Percentiles rank a stretch among this genome's conserved stretches.
phyloP scores from a whole-genome alignment of 1,284 basidiomycete species.

The Crepidotus sp. region DNA sequence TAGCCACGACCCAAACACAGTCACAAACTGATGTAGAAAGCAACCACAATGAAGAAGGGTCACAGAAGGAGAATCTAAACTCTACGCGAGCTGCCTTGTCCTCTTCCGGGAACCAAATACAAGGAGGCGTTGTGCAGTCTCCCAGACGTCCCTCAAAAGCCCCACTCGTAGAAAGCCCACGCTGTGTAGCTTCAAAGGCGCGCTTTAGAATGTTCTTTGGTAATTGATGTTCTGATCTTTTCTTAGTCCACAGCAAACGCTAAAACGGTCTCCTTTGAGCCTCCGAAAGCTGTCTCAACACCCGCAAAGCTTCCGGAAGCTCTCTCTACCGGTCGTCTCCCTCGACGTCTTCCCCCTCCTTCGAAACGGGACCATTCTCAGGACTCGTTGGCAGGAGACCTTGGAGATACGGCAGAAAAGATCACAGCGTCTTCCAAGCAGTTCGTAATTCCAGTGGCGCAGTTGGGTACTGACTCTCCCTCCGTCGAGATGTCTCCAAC shows the following conservation, averaged over 20 bases:
- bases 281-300: slow-evolving; percentile 18
- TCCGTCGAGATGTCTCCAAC: slow-evolving; percentile 1
- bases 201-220: slow-evolving; percentile 6
- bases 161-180: slow-evolving; percentile 9
- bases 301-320: slow-evolving; percentile 7
- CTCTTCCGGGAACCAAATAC: slow-evolving; percentile 8
- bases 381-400: slow-evolving; percentile 54
- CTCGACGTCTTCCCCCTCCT: slow-evolving; percentile 16
- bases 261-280: slow-evolving; percentile 27
- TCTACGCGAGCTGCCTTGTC: slow-evolving; percentile 10
- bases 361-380: slow-evolving; percentile 27
- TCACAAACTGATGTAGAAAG: slow-evolving; percentile 19
- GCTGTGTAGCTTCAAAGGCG: slow-evolving; percentile 20
- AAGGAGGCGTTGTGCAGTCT: slow-evolving; percentile 16
- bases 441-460: slow-evolving; percentile 50
- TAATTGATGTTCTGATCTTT: slow-evolving; percentile 19
- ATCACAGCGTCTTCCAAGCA: slow-evolving; percentile 42
- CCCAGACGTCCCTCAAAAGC: slow-evolving; percentile 13
- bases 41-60: slow-evolving; percentile 19
- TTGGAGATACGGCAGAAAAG: slow-evolving; percentile 37
- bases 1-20: slow-evolving; percentile 45
- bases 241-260: slow-evolving; percentile 21
- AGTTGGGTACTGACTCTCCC: slow-evolving; percentile 31
- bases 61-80: slow-evolving; percentile 4
- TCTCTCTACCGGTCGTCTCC: slow-evolving; percentile 3